Percentiles rank a stretch among this genome's conserved stretches.
Evolutionary conservation across 768 basidiomycete species (phyloP).

Genomic region (Antrodiella citrinella): DNA sequence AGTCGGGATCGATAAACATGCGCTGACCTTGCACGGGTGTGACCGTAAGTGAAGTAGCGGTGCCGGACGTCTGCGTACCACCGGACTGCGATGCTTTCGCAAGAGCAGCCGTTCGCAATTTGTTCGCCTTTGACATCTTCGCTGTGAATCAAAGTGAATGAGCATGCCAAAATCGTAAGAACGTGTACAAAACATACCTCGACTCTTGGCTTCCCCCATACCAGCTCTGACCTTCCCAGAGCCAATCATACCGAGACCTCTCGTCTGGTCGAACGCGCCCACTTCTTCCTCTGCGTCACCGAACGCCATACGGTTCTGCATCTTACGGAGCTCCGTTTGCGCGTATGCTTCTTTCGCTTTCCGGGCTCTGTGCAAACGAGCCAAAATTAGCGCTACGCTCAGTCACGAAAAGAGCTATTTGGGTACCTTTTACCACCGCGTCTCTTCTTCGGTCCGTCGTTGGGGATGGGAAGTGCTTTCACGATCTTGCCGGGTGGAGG

Average conservation of each 20-base stretch:
- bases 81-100: conserved; percentile 58
- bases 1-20: conserved; percentile 13
- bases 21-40: conserved; percentile 88
- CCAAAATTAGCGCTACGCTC: conserved; percentile 1
- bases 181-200: conserved; percentile 46
- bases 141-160: conserved; percentile 38
- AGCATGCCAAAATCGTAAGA: conserved; percentile 2
- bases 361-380: conserved; percentile 58
- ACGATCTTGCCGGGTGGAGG: conserved; percentile 91
- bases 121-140: conserved; percentile 93
- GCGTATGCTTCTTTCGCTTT: conserved; percentile 99
- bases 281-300: conserved; percentile 95
- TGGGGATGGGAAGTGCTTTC: conserved; percentile 90
- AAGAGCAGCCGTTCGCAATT: conserved; percentile 79
- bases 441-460: conserved; percentile 93
- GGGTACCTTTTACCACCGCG: conserved; percentile 85
- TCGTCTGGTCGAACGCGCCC: conserved; percentile 95
- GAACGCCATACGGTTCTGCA: conserved; percentile 95
- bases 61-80: conserved; percentile 58
- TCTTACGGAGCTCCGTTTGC: conserved; percentile 91
- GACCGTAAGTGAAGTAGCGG: conserved; percentile 85
- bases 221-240: conserved; percentile 89
- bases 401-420: conserved; percentile 13
- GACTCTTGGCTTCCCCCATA: conserved; percentile 81
- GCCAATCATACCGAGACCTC: conserved; percentile 97